phyloP scores from a whole-genome alignment of 495 filamentous ascomycete species.

The Rhypophila decipiens region DNA sequence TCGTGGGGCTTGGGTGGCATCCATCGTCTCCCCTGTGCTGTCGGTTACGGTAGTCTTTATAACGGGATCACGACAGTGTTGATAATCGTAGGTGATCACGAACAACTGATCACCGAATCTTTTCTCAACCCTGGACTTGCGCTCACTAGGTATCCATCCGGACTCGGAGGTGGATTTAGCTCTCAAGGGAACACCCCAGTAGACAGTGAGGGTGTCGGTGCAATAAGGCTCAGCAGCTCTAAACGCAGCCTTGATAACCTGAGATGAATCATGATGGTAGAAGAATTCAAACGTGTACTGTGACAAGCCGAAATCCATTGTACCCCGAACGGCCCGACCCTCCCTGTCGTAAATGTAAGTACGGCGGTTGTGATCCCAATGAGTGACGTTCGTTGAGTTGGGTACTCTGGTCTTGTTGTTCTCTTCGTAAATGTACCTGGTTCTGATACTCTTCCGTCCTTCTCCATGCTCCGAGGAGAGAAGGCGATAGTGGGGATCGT shows the following conservation, averaged over 20 bases:
- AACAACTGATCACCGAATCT: constrained; percentile 4
- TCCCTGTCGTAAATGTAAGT: constrained; percentile 17
- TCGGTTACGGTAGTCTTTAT: constrained; percentile 15
- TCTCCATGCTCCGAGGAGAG: constrained; percentile 3
- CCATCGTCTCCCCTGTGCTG: background rate
- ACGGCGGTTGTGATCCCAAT: background rate
- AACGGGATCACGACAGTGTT: constrained; percentile 20
- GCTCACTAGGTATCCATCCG: constrained; percentile 18
- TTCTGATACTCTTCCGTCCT: background rate
- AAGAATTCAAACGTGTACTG: constrained; percentile 17
- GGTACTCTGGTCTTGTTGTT: constrained; percentile 8
- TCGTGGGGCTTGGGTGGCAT: constrained; percentile 5
- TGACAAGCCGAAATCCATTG: constrained; percentile 3
- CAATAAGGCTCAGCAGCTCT: background rate
- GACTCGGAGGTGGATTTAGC: constrained; percentile 5
- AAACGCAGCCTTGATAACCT: constrained; percentile 20
- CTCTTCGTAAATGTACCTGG: constrained; percentile 11
- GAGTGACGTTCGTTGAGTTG: constrained; percentile 5
- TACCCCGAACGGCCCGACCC: constrained; percentile 12
- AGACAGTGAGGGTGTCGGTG: constrained; percentile 9
- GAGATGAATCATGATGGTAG: constrained; percentile 14
- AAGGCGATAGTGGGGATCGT: constrained; percentile 15
- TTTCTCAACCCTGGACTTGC: constrained; percentile 14
- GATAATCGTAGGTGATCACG: constrained; percentile 16
- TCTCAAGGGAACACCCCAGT: constrained; percentile 16